Evolutionary conservation across 2,329 filamentous ascomycete species (phyloP).

Genomic region (Fusarium agapanthi): DNA sequence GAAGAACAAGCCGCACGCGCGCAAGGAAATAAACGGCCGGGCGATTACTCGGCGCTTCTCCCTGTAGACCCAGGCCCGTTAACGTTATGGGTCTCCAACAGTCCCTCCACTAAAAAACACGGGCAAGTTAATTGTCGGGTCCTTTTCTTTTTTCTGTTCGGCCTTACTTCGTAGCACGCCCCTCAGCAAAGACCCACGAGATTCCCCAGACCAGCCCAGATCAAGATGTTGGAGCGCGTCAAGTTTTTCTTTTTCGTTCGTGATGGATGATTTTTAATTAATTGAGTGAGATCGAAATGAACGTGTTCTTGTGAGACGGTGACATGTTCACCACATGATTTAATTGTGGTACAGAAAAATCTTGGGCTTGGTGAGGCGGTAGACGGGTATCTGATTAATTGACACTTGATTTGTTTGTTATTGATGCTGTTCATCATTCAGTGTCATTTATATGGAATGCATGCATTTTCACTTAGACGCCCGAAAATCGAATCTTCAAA

Average conservation of each 20-base stretch:
- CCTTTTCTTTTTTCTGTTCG: conserved; percentile 15
- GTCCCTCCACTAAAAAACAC: conserved; percentile 17
- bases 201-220: conserved; percentile 44
- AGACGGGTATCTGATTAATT: not conserved
- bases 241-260: conserved; percentile 19
- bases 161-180: conserved; percentile 47
- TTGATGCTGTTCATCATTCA: not conserved
- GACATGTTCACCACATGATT: conserved; percentile 7
- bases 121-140: not conserved
- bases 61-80: conserved; percentile 18
- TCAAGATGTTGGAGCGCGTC: conserved; percentile 36
- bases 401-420: not conserved
- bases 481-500: not conserved
- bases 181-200: conserved; percentile 31
- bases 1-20: not conserved
- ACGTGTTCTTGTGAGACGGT: not conserved
- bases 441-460: not conserved
- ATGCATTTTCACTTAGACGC: not conserved
- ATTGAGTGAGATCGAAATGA: not conserved
- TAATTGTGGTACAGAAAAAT: not conserved
- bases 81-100: conserved; percentile 39
- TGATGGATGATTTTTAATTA: not conserved
- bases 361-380: not conserved
- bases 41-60: conserved; percentile 51
- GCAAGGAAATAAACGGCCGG: conserved; percentile 40